A percentile compares a stretch with the other conserved stretches of the same genome.
Conservation (phyloP, 176 grass and related monocot genomes). For the Paspalum notatum region DNA sequence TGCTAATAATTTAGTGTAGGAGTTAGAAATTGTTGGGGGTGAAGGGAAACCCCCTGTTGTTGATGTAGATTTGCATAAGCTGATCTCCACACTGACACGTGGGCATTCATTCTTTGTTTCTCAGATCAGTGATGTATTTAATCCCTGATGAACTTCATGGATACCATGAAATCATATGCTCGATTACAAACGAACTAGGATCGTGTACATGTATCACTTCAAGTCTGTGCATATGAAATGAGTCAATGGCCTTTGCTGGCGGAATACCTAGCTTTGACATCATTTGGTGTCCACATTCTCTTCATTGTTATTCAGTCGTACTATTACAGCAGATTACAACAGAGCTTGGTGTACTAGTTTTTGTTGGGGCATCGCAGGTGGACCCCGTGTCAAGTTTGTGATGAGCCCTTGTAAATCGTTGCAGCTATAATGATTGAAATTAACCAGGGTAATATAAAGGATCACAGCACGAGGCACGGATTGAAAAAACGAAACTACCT, state of each 20-base stretch:
- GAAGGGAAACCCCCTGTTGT: constrained; percentile 19
- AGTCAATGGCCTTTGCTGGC: not conserved
- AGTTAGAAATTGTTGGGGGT: constrained; percentile 44
- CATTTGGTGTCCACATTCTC: too few species aligned
- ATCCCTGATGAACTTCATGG: constrained; percentile 30
- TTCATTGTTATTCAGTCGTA: too few species aligned
- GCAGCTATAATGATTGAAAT: too few species aligned
- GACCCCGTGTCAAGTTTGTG: too few species aligned
- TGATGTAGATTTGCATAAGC: constrained; percentile 40
- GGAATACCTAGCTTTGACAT: too few species aligned
- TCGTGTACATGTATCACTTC: not conserved
- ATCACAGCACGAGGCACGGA: too few species aligned
- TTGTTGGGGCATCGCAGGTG: too few species aligned
- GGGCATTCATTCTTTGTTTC: constrained; percentile 41
- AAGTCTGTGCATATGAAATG: not conserved
- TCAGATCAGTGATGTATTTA: constrained; percentile 34
- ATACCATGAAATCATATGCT: not conserved
- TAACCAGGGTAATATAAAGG: too few species aligned
- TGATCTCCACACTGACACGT: constrained; percentile 32
- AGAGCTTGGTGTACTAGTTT: too few species aligned
- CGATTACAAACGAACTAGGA: constrained; percentile 19
- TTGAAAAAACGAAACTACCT: too few species aligned
- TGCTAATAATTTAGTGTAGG: constrained; percentile 49
- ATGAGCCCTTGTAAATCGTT: too few species aligned
- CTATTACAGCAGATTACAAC: too few species aligned